A percentile compares a stretch with the other conserved stretches of the same genome.
phyloP scores from a whole-genome alignment of 805 yeast genomes.

The Candida sanyiensis region DNA sequence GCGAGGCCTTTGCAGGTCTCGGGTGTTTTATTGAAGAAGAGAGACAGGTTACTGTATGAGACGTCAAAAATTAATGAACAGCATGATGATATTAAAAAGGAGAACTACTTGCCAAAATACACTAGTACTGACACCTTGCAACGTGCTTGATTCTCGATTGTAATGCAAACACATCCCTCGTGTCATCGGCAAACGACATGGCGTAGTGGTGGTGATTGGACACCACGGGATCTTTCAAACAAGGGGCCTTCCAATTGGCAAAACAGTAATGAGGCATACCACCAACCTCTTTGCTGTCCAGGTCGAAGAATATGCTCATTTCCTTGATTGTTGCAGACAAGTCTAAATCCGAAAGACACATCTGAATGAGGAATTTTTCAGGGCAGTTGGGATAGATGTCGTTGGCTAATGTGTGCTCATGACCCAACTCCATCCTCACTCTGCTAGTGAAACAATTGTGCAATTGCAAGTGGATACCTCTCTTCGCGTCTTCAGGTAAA shows the following conservation, averaged over 20 bases:
- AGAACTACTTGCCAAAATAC: too few relatives aligned
- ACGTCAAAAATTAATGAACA: background rate
- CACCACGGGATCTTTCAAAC: background rate
- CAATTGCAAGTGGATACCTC: background rate
- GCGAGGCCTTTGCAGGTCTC: slow-evolving; percentile 86
- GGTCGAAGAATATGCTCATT: background rate
- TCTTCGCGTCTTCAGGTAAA: background rate
- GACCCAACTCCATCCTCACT: background rate
- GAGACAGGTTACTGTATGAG: slow-evolving; percentile 21
- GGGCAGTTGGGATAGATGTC: background rate
- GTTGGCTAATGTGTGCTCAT: background rate
- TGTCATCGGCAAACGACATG: background rate
- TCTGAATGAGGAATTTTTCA: background rate
- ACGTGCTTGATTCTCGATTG: too few relatives aligned
- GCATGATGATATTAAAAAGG: too few relatives aligned
- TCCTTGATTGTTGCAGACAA: background rate
- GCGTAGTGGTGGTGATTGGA: background rate
- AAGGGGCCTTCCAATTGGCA: background rate
- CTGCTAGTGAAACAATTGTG: background rate
- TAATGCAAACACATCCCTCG: too few relatives aligned
- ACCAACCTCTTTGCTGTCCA: background rate
- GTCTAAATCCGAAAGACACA: background rate
- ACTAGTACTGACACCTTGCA: too few relatives aligned
- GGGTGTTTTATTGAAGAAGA: slow-evolving; percentile 73
- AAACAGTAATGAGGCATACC: background rate